phyloP scores from a whole-genome alignment of 768 basidiomycete species.

The Guyanaporus albipodus region DNA sequence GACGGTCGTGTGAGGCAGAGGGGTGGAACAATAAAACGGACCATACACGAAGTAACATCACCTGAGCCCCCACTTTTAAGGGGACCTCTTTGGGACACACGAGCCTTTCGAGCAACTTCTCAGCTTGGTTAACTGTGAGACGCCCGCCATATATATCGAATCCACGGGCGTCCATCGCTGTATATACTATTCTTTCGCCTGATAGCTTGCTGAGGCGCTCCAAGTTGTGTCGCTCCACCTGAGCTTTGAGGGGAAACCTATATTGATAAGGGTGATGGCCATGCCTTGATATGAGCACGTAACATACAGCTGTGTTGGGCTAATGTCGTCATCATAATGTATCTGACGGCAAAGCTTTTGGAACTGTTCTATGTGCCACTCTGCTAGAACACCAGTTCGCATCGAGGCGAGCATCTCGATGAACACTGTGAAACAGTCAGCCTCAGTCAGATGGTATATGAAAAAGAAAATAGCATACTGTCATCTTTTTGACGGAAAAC shows the following conservation, averaged over 20 bases:
- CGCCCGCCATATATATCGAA: slow-evolving; percentile 34
- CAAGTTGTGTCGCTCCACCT: slow-evolving; percentile 26
- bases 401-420: slow-evolving; percentile 97
- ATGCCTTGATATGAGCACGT: background rate
- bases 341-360: slow-evolving; percentile 59
- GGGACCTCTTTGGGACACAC: slow-evolving; percentile 46
- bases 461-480: slow-evolving; percentile 26
- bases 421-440: slow-evolving; percentile 52
- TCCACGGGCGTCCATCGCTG: slow-evolving; percentile 44
- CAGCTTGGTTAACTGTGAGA: slow-evolving; percentile 29
- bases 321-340: slow-evolving; percentile 73
- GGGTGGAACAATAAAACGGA: background rate
- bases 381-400: slow-evolving; percentile 78
- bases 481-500: slow-evolving; percentile 74
- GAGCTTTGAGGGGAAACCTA: slow-evolving; percentile 27
- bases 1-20: background rate
- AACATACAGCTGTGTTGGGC: slow-evolving; percentile 83
- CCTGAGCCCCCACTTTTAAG: slow-evolving; percentile 71
- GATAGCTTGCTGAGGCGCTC: slow-evolving; percentile 16
- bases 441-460: background rate
- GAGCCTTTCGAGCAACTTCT: slow-evolving; percentile 41
- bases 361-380: slow-evolving; percentile 66
- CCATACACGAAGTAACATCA: slow-evolving; percentile 55
- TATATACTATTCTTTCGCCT: slow-evolving; percentile 34
- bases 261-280: background rate